These are phyloP conservation scores for Aureobasidium sp. DNA, from an alignment of 2,329 filamentous ascomycete species.

Conservation along the genomic window DNA sequence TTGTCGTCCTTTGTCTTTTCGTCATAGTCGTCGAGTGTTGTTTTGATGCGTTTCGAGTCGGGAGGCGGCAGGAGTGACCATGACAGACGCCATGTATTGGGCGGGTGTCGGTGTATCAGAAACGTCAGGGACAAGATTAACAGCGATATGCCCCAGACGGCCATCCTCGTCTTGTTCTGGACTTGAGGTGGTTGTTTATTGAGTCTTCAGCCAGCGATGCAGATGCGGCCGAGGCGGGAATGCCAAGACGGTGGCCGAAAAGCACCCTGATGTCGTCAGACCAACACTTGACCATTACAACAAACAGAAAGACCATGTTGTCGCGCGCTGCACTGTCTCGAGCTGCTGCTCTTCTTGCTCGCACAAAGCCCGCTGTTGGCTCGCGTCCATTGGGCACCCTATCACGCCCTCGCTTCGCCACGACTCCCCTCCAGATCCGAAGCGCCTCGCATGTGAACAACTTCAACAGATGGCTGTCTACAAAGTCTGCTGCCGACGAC, in stretches of 20 bases:
- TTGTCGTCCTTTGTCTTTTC: background rate
- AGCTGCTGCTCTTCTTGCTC: conserved; percentile 19
- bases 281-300: background rate
- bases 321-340: conserved; percentile 16
- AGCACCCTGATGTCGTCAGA: conserved; percentile 13
- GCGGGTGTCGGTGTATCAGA: conserved; percentile 35
- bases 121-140: conserved; percentile 35
- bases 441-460: conserved; percentile 23
- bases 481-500: conserved; percentile 30
- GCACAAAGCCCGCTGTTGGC: conserved; percentile 17
- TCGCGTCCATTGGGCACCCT: conserved; percentile 16
- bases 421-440: conserved; percentile 13
- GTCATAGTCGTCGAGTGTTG: background rate
- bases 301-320: background rate
- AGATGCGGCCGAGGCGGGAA: background rate
- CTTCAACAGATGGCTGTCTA: conserved; percentile 23
- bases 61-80: conserved; percentile 22
- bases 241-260: conserved; percentile 3
- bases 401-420: conserved; percentile 13
- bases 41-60: background rate
- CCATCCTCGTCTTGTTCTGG: conserved; percentile 28
- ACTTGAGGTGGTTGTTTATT: background rate
- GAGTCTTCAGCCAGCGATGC: no score
- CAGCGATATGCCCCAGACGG: conserved; percentile 34
- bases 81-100: conserved; percentile 28